Evolutionary conservation across 2,329 filamentous ascomycete genomes (phyloP).

Genomic region (Chalaropsis ovoidea): DNA sequence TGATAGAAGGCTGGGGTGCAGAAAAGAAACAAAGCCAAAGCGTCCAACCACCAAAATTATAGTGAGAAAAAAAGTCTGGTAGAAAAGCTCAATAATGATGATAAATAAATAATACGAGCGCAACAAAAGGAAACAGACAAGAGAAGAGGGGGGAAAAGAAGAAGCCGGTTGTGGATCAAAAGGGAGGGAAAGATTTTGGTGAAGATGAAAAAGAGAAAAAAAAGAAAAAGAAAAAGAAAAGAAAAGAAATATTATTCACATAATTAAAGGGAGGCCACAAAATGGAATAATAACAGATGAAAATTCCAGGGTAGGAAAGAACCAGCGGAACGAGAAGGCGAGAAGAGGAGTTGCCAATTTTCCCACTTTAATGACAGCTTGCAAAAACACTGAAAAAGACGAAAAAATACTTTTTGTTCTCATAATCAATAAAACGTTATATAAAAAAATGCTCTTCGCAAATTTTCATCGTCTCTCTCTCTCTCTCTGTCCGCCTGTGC

Average conservation of each 20-base stretch:
- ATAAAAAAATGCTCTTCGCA: not conserved
- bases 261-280: not conserved
- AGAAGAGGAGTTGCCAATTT: not conserved
- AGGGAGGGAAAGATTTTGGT: not conserved
- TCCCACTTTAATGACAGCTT: not conserved
- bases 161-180: not conserved
- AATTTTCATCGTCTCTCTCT: not conserved
- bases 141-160: not conserved
- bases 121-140: not conserved
- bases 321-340: not conserved
- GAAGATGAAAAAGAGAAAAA: not conserved
- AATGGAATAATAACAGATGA: not conserved
- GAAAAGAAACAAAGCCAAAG: conserved; percentile 17
- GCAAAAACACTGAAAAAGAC: not conserved
- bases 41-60: conserved; percentile 19
- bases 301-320: not conserved
- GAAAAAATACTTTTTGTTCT: not conserved
- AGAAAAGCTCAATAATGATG: too few species aligned
- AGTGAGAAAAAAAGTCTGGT: not conserved
- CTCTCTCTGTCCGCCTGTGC: conserved; percentile 1
- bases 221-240: not conserved
- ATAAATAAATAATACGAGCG: not conserved
- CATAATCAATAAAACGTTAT: not conserved
- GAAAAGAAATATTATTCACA: not conserved
- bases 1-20: conserved; percentile 21